Conservation (phyloP, 345 rosid species). For the Eucalyptus fibrosa region DNA sequence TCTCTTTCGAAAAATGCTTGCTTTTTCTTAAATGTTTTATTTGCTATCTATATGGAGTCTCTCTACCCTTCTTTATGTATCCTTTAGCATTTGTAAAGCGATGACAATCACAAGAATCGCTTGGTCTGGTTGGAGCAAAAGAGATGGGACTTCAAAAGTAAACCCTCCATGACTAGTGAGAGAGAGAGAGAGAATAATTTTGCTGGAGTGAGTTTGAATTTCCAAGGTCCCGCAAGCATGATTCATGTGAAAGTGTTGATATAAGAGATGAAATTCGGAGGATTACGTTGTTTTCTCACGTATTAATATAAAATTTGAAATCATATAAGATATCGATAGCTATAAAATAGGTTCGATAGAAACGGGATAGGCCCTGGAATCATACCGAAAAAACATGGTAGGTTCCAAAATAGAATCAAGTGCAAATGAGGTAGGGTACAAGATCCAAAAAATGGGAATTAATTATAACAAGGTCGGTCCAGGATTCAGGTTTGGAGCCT, state of each 20-base stretch:
- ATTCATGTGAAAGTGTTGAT: background rate
- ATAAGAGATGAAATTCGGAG: background rate
- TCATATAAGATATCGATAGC: no score
- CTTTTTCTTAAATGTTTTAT: background rate
- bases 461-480: rapidly evolving
- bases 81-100: background rate
- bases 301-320: no score
- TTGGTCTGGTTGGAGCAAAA: background rate
- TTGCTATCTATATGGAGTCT: background rate
- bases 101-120: background rate
- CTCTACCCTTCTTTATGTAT: background rate
- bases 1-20: background rate
- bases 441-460: no score
- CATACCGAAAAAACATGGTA: no score
- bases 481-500: no score
- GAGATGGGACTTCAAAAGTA: background rate
- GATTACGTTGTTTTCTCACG: no score
- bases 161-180: background rate
- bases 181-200: background rate
- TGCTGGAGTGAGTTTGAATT: background rate
- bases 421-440: no score
- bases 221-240: background rate
- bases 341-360: no score
- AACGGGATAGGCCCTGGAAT: no score
- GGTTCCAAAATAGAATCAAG: no score